phyloP scores from a whole-genome alignment of 2,329 filamentous ascomycete species.

The Pseudocercospora fijiensis region DNA sequence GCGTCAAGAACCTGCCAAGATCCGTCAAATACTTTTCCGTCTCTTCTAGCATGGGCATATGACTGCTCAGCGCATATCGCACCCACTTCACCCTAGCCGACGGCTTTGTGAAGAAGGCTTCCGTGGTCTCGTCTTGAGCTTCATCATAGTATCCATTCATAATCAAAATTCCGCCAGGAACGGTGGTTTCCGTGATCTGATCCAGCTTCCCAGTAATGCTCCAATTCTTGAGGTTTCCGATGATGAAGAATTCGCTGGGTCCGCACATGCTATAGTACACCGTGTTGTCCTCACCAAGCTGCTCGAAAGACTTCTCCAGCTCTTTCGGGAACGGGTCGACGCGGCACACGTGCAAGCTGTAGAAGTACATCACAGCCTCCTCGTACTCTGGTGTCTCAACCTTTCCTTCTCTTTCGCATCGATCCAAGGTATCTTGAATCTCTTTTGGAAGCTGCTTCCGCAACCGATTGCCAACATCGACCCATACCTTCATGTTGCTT shows the following conservation, averaged over 20 bases:
- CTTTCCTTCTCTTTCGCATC: slow-evolving; percentile 34
- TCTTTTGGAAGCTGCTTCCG: slow-evolving; percentile 32
- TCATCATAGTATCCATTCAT: slow-evolving; percentile 48
- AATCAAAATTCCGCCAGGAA: slow-evolving; percentile 37
- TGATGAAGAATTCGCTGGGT: slow-evolving; percentile 39
- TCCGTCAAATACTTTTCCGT: slow-evolving; percentile 40
- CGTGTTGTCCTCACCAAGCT: slow-evolving; percentile 35
- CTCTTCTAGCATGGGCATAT: slow-evolving; percentile 43
- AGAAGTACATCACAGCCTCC: slow-evolving; percentile 35
- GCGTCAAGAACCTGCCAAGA: slow-evolving; percentile 38
- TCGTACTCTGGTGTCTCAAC: slow-evolving; percentile 38
- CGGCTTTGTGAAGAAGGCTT: slow-evolving; percentile 42
- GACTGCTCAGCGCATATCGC: slow-evolving; percentile 37
- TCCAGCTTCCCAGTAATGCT: slow-evolving; percentile 37
- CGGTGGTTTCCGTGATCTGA: slow-evolving; percentile 42
- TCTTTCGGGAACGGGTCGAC: slow-evolving; percentile 36
- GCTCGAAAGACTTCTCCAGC: slow-evolving; percentile 28
- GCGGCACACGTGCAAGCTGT: slow-evolving; percentile 35
- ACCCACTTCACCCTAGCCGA: slow-evolving; percentile 44
- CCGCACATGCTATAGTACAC: slow-evolving; percentile 41
- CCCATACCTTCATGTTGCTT: slow-evolving; percentile 35
- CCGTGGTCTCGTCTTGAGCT: slow-evolving; percentile 39
- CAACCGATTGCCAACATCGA: slow-evolving; percentile 30
- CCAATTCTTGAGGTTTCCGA: slow-evolving; percentile 45
- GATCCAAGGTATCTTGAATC: slow-evolving; percentile 34